phyloP scores from a whole-genome alignment of 2,329 filamentous ascomycete genomes.

The Amauroascus niger region DNA sequence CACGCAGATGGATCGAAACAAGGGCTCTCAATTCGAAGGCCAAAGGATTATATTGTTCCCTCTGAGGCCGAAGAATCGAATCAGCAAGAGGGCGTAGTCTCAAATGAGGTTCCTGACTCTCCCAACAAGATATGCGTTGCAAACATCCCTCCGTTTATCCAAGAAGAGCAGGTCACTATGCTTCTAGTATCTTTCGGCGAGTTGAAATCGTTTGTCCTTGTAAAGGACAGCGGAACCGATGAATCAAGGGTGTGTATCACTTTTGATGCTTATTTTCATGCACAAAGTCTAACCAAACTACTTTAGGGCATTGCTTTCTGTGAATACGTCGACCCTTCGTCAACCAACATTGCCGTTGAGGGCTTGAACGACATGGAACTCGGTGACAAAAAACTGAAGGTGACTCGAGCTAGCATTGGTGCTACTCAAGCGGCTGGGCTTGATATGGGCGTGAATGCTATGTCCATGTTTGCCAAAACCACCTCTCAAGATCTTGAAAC shows the following conservation, averaged over 20 bases:
- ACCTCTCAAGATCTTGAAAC: constrained; percentile 68
- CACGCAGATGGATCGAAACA: constrained; percentile 46
- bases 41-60: constrained; percentile 95
- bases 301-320: constrained; percentile 87
- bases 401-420: constrained; percentile 81
- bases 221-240: constrained; percentile 75
- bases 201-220: constrained; percentile 81
- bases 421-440: constrained; percentile 84
- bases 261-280: neutral
- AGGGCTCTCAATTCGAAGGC: constrained; percentile 64
- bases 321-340: constrained; percentile 69
- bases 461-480: constrained; percentile 93
- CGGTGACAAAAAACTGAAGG: constrained; percentile 74
- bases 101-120: constrained; percentile 75
- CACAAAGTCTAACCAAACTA: constrained; percentile 17
- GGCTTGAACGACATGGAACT: constrained; percentile 89
- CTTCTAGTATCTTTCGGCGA: constrained; percentile 84
- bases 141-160: constrained; percentile 79
- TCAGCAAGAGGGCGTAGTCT: constrained; percentile 66
- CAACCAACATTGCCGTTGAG: constrained; percentile 77
- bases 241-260: constrained; percentile 64
- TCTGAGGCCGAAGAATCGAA: constrained; percentile 62
- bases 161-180: constrained; percentile 84
- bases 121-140: constrained; percentile 91
- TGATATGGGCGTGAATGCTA: constrained; percentile 93